phyloP scores from a whole-genome alignment of 768 basidiomycete species.

The Tulasnella sp. region DNA sequence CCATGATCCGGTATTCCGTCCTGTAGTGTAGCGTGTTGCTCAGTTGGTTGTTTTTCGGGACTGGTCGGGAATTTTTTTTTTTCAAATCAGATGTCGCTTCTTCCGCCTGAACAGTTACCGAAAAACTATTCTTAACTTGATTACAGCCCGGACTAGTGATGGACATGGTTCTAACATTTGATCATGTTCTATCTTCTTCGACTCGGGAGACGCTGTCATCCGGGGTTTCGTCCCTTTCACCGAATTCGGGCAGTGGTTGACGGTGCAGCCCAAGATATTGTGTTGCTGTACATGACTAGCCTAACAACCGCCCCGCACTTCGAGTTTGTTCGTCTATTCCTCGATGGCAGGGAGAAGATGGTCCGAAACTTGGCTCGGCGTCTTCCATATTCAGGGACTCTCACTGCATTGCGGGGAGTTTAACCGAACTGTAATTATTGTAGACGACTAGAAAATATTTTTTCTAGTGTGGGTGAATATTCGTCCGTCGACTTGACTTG shows the following conservation, averaged over 20 bases:
- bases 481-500: too few species aligned
- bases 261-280: background rate
- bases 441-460: too few species aligned
- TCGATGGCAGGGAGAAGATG: slow-evolving; percentile 53
- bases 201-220: background rate
- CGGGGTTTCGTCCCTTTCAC: too few species aligned
- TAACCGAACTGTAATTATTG: background rate
- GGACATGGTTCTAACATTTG: slow-evolving; percentile 54
- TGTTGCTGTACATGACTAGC: background rate
- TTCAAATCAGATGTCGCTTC: slow-evolving; percentile 42
- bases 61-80: too few species aligned
- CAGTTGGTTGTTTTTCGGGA: background rate
- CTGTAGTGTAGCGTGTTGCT: background rate
- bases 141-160: slow-evolving; percentile 62
- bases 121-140: slow-evolving; percentile 60
- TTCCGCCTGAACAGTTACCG: slow-evolving; percentile 56
- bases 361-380: background rate
- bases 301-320: slow-evolving; percentile 52
- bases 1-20: slow-evolving; percentile 2
- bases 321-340: slow-evolving; percentile 56
- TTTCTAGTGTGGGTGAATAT: too few species aligned
- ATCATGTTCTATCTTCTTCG: background rate
- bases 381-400: background rate
- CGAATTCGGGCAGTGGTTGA: background rate
- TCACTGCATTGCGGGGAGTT: background rate